A percentile compares a stretch with the other conserved stretches of the same genome.
Evolutionary conservation across 352 stramenopile species (phyloP).

Genomic region (Phytopythium delawarense): DNA sequence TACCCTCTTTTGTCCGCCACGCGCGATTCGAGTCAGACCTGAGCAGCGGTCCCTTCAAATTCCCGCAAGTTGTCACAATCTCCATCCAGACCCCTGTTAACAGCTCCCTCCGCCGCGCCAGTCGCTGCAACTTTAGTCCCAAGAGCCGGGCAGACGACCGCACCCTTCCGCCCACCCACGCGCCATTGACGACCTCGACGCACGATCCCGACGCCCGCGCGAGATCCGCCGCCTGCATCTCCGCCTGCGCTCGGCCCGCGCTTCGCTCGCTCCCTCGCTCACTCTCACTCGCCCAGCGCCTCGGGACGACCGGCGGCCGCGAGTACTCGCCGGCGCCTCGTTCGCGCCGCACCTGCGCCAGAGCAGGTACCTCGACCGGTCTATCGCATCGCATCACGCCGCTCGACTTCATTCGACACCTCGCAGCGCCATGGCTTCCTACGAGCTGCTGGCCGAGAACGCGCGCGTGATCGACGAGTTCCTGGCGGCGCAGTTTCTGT

Average conservation of each 20-base stretch:
- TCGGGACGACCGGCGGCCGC: not conserved
- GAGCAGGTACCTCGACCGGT: not conserved
- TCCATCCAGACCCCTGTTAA: too few relatives aligned
- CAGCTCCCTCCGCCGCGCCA: not conserved
- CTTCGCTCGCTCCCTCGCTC: too few relatives aligned
- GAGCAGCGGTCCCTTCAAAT: not conserved
- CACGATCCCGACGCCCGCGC: not conserved
- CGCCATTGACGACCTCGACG: not conserved
- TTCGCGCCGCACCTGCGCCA: slow-evolving; percentile 7
- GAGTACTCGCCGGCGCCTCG: not conserved
- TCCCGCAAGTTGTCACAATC: not conserved
- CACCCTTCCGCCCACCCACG: not conserved
- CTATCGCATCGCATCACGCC: not conserved
- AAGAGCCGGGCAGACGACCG: not conserved
- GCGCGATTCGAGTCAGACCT: not conserved
- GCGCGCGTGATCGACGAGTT: slow-evolving; percentile 12
- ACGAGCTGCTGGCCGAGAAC: slow-evolving; percentile 14
- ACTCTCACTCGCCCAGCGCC: not conserved
- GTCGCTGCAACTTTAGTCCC: not conserved
- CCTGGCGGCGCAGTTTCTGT: slow-evolving; percentile 2
- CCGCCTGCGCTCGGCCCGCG: too few relatives aligned
- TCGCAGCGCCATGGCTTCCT: not conserved
- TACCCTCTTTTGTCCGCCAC: not conserved
- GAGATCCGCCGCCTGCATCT: too few relatives aligned
- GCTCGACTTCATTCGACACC: not conserved